Base-by-base conservation (phyloP, 1,284 basidiomycete species). In the Ganoderma meredithae region DNA sequence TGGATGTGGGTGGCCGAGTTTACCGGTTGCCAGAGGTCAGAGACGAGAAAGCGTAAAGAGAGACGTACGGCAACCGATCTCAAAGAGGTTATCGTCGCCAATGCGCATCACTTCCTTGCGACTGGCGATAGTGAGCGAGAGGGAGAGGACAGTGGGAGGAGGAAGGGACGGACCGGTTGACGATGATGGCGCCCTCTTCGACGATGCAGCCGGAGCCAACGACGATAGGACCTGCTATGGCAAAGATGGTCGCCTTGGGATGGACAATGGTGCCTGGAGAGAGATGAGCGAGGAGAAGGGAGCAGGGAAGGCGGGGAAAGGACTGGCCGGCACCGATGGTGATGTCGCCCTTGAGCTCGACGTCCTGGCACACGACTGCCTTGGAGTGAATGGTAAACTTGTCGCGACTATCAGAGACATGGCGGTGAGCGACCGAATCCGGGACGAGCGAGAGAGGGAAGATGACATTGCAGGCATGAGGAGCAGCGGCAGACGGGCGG, bases 71-170 rank as follows among this genome's bases (percentile, higher is more conserved):
- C 92, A 95, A 12, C 92, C 94, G 61, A 97, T 95, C 82, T 98
- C 95, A 77, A 99, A 97, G 63, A 96, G 83, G 79, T 98, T 99
- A 67, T 93, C 88, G 76, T 97, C 91, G 13, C 97, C 97, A 62
- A 99, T 95, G 22, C 88, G 85, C 91, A 98, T 95, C n/a, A 92
- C 86, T 76, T 92, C 90, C 75, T 93, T 94, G 60, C 88, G 81
- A 73, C 92, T 94, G 74, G 8, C 47, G 33, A 9, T 31, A 22
- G 58, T 69, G 27, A 69, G 63, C 17, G 47, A 12, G 58, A 60
- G n/a, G 47, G 19, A 22, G 2, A 9, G 36, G 59, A 25, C 10
- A 59, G 31, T 53, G 63, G 43, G 40, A 52, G 19, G 33, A 69
- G 41, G 33, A n/a, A 41, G 39, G 60, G 52, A 22, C 60, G 19